phyloP scores from a whole-genome alignment of 1,284 basidiomycete genomes.

The Porodaedalea pini region DNA sequence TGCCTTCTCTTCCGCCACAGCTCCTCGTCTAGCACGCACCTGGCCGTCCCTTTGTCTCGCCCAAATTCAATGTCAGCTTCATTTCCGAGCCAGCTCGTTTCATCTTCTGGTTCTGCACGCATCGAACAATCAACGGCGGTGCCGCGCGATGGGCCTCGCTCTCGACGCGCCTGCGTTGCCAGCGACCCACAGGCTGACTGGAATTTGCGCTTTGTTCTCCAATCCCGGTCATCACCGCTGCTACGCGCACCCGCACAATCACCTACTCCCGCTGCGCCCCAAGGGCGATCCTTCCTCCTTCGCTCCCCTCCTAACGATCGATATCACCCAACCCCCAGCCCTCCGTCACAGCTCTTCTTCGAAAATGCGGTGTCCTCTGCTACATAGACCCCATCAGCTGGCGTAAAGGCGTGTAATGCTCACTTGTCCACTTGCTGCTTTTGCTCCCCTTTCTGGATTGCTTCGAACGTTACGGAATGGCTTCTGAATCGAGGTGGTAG shows the following conservation, averaged over 20 bases:
- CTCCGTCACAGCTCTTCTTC: neutral
- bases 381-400: neutral
- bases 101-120: neutral
- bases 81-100: neutral
- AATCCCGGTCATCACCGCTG: neutral
- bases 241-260: neutral
- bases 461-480: neutral
- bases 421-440: neutral
- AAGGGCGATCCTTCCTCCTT: neutral
- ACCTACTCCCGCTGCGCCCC: neutral
- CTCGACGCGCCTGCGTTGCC: neutral
- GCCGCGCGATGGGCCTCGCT: neutral
- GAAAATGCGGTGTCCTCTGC: neutral
- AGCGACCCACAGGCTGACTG: neutral
- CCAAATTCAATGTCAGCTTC: neutral
- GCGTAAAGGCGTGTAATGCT: neutral
- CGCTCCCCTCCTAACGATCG: neutral
- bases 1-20: no score
- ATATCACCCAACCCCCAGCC: neutral
- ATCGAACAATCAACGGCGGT: neutral
- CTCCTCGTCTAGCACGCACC: no score
- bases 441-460: neutral
- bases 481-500: no score
- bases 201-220: neutral
- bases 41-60: no score